A percentile compares a stretch with the other conserved stretches of the same genome.
phyloP scores from a whole-genome alignment of 176 grass and related monocot species.

The Aegilops bicornis region DNA sequence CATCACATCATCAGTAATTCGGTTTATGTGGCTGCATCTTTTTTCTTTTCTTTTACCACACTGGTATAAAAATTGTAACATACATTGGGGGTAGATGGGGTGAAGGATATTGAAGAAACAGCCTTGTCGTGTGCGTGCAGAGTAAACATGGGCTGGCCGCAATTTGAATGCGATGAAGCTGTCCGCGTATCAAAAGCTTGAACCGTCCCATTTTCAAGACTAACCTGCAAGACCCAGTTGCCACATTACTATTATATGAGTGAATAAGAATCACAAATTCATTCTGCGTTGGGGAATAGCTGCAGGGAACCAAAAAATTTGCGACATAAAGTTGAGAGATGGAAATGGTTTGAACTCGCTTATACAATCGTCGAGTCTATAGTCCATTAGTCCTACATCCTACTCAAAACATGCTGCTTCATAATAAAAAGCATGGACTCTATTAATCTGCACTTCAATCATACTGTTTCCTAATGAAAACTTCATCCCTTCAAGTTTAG shows the following conservation, averaged over 20 bases:
- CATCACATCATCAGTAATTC: not conserved
- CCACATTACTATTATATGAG: not conserved
- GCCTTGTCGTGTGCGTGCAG: conserved; percentile 80
- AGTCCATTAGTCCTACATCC: too few species aligned
- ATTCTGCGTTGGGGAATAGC: too few species aligned
- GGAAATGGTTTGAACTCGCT: too few species aligned
- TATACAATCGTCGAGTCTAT: too few species aligned
- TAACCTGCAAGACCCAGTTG: conserved; percentile 48
- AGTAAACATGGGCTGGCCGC: conserved; percentile 56
- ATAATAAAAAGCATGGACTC: not conserved
- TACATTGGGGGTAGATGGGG: conserved; percentile 51
- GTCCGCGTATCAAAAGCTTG: conserved; percentile 78
- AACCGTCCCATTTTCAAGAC: conserved; percentile 88
- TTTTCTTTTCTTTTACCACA: not conserved
- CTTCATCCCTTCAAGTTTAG: not conserved
- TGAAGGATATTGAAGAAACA: conserved; percentile 55
- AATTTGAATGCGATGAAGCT: conserved; percentile 53
- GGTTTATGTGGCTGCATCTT: not conserved
- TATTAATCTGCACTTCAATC: not conserved
- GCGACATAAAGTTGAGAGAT: too few species aligned
- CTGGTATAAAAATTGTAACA: not conserved
- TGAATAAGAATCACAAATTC: too few species aligned
- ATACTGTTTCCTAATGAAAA: not conserved
- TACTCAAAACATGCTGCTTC: too few species aligned
- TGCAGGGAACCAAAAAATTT: too few species aligned